A percentile compares a stretch with the other conserved stretches of the same genome.
These are phyloP conservation scores for Jatropha podagrica DNA, from an alignment of 441 rosid species.

Conservation along the genomic window DNA sequence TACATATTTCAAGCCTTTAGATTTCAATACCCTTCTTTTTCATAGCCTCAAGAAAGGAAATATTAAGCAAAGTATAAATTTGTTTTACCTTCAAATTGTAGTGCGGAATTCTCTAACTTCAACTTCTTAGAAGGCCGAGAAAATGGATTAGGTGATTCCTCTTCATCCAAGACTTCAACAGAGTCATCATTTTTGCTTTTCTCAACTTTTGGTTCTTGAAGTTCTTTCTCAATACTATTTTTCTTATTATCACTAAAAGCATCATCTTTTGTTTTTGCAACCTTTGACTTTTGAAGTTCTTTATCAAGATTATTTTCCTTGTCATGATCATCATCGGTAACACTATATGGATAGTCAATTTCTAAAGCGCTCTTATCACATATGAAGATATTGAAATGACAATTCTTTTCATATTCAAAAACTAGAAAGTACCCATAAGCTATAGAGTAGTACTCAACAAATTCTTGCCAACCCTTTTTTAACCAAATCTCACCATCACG, in stretches of 20 bases:
- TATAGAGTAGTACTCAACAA: conserved; percentile 34
- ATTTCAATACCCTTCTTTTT: no score
- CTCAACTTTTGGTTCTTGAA: no score
- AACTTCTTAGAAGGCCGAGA: neutral
- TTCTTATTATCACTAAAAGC: no score
- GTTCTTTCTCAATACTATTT: no score
- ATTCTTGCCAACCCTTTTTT: conserved; percentile 42
- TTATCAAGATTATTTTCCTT: no score
- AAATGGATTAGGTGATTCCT: conserved; percentile 1
- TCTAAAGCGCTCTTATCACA: conserved; percentile 30
- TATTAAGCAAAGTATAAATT: no score
- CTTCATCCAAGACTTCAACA: neutral
- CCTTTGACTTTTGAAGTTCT: neutral
- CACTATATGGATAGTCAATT: conserved; percentile 20
- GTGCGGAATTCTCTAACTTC: neutral
- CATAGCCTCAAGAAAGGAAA: no score
- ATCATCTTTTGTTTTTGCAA: neutral
- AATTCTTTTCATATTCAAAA: conserved; percentile 34
- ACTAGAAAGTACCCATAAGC: conserved; percentile 31
- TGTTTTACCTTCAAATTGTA: neutral
- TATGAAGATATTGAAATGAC: conserved; percentile 32
- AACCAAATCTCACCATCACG: conserved; percentile 34
- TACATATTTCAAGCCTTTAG: no score
- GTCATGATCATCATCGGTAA: neutral
- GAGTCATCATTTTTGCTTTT: no score